These are phyloP conservation scores for Lophiotrema nucula DNA, from an alignment of 495 filamentous ascomycete genomes.

Conservation along the genomic window DNA sequence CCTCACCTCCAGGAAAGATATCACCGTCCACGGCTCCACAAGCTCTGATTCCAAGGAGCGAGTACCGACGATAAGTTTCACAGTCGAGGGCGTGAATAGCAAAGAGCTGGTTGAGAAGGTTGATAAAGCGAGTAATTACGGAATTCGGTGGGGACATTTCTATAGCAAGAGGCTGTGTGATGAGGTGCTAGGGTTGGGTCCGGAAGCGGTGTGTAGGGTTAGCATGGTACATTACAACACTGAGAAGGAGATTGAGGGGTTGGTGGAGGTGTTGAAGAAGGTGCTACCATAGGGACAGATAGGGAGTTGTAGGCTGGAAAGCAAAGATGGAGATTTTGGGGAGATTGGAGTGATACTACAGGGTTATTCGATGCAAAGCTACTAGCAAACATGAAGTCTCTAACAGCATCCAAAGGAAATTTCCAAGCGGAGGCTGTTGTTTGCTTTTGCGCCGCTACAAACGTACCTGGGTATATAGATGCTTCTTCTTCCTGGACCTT, in stretches of 20 bases:
- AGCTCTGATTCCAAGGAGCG: slow-evolving; percentile 46
- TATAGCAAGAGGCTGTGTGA: slow-evolving; percentile 62
- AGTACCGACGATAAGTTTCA: slow-evolving; percentile 67
- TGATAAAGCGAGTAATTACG: slow-evolving; percentile 55
- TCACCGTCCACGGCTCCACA: slow-evolving; percentile 59
- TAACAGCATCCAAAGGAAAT: background rate
- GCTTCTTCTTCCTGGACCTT: too few species aligned
- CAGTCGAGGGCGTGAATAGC: slow-evolving; percentile 56
- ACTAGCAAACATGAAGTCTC: background rate
- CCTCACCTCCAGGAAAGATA: slow-evolving; percentile 47
- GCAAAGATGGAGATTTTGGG: too few species aligned
- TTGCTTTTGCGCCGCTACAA: too few species aligned
- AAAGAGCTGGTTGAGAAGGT: slow-evolving; percentile 61
- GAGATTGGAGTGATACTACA: background rate
- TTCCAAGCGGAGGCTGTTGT: too few species aligned
- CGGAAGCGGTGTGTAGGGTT: slow-evolving; percentile 66
- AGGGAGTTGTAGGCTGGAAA: too few species aligned
- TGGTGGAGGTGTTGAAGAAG: slow-evolving; percentile 33
- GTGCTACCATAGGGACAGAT: slow-evolving; percentile 9
- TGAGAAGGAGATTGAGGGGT: slow-evolving; percentile 51
- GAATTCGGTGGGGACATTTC: slow-evolving; percentile 66
- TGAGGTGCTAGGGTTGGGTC: slow-evolving; percentile 57
- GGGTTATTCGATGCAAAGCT: background rate
- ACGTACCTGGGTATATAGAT: too few species aligned
- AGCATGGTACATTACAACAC: slow-evolving; percentile 77